Base-by-base conservation (phyloP, 2,329 filamentous ascomycete species). In the Diaporthe vaccinii region DNA sequence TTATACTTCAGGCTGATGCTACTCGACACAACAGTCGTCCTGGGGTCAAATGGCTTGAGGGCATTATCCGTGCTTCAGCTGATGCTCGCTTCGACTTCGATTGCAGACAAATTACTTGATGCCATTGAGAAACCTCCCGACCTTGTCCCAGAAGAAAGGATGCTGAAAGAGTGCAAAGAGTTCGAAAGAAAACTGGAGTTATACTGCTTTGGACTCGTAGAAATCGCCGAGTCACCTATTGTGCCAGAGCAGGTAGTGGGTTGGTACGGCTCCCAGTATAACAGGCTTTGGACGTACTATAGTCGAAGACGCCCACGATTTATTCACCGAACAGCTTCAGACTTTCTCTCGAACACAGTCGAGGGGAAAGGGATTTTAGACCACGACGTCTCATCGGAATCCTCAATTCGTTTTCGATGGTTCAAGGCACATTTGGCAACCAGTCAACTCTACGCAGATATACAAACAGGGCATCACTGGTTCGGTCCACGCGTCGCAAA, bases 21-120 rank as follows among this genome's bases (percentile, higher is more conserved):
- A 14, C 12, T 20, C 31, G 31, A 31, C 51, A 7, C 8, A 55
- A 0, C 31, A 31, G 4, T 8, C 6, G 12, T 0, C 20, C 0
- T 28, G 8, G 0, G 0, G 2, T 2, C 4, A 6, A 0, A 5
- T 20, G 14, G 1, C 25, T 55, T 6, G 0, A 7, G 2, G 10
- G 14, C 3, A 7, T 12, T 59, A 6, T 31, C 25, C n/a, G 2
- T 55, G 4, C 58, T 73, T 6, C 20, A 17, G 14, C 15, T 73
- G 31, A 65, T 34, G 58, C 58, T 73, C 5, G 71, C 71, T 14
- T 39, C 71, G 10, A 73, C 58, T 4, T 9, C 57, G 10, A 14
- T 31, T 36, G 57, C 41, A 3, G 71, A 73, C 20, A 31, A 31
- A 10, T 25, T 65, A 15, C 44, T 65, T 6, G 22, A 41, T 4